Evolutionary conservation across 1,284 basidiomycete genomes (phyloP).

Genomic region (Ceratorhiza oryzae-sativae): DNA sequence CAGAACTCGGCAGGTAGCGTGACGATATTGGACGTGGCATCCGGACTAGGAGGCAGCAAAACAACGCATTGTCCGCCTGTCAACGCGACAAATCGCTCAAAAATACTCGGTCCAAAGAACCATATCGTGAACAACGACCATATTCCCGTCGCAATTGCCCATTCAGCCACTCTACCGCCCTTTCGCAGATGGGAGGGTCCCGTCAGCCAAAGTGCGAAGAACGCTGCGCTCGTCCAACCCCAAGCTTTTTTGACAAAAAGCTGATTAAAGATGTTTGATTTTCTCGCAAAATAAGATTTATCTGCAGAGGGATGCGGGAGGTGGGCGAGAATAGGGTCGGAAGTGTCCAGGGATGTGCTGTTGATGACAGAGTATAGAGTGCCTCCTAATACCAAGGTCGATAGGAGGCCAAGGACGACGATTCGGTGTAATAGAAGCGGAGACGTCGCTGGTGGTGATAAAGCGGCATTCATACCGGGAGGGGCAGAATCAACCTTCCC

Average conservation of each 20-base stretch:
- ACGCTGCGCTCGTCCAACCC: conserved; percentile 85
- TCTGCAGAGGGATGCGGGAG: conserved; percentile 70
- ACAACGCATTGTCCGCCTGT: conserved; percentile 86
- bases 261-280: conserved; percentile 83
- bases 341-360: conserved; percentile 70
- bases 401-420: conserved; percentile 46
- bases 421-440: conserved; percentile 34
- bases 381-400: conserved; percentile 57
- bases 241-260: conserved; percentile 91
- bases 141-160: conserved; percentile 66
- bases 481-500: neutral
- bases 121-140: conserved; percentile 85
- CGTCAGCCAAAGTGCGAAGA: conserved; percentile 65
- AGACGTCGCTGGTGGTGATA: conserved; percentile 3
- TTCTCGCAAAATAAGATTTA: conserved; percentile 81
- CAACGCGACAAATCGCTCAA: conserved; percentile 75
- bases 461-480: conserved; percentile 2
- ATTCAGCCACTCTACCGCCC: conserved; percentile 60
- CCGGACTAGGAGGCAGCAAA: conserved; percentile 56
- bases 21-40: conserved; percentile 53
- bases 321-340: conserved; percentile 67
- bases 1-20: conserved; percentile 69
- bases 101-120: conserved; percentile 90
- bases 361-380: conserved; percentile 62
- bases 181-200: conserved; percentile 58